These are phyloP conservation scores for Gonium pectorale DNA, from an alignment of 139 green algal species.

Conservation along the genomic window DNA sequence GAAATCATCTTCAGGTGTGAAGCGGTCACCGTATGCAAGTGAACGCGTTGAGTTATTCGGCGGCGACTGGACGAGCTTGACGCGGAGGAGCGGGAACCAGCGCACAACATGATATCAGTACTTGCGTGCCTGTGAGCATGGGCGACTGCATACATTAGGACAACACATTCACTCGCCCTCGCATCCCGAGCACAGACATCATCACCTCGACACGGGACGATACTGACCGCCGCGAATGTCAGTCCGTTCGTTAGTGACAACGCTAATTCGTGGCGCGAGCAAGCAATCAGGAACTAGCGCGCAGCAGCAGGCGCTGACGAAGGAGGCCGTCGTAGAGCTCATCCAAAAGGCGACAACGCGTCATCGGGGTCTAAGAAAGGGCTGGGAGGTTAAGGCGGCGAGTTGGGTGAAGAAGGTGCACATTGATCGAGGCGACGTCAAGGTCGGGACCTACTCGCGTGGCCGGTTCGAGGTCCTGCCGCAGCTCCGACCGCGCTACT, in stretches of 20 bases:
- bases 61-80: no score
- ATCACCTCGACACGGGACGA: no score
- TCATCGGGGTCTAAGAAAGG: conserved; percentile 8
- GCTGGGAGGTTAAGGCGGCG: conserved; percentile 55
- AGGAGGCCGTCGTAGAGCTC: conserved; percentile 33
- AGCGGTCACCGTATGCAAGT: no score
- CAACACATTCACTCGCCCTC: no score
- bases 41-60: no score
- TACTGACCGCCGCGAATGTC: background rate
- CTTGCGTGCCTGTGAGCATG: no score
- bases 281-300: background rate
- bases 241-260: background rate
- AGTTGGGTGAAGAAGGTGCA: conserved; percentile 57
- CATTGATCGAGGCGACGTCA: conserved; percentile 51
- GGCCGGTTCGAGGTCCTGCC: conserved; percentile 45
- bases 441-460: conserved; percentile 16
- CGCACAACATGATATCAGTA: no score
- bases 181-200: no score
- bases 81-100: no score
- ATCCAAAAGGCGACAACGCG: conserved; percentile 29
- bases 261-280: background rate
- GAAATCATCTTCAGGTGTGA: no score
- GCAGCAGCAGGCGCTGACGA: background rate
- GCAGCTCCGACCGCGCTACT: conserved; percentile 45
- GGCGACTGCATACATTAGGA: no score